phyloP scores from a whole-genome alignment of 306 rosid species.

The Phaseolus lunatus region DNA sequence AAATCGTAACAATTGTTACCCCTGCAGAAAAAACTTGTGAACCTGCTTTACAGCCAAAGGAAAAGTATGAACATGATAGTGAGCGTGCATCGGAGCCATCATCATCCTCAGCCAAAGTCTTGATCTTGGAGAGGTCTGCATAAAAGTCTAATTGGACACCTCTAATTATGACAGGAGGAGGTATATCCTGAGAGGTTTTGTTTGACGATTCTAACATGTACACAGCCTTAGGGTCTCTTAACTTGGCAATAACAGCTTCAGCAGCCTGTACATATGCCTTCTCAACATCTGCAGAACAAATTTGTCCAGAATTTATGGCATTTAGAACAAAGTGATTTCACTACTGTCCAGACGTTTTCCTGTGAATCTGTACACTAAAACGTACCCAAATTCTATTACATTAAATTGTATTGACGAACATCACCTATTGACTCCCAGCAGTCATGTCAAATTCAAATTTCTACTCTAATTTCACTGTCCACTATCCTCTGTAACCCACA shows the following conservation, averaged over 20 bases:
- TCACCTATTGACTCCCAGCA: slow-evolving; percentile 21
- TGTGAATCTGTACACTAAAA: slow-evolving; percentile 4
- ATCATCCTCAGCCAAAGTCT: slow-evolving; percentile 46
- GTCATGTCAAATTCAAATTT: neutral
- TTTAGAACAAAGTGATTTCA: slow-evolving; percentile 15
- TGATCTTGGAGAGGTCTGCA: slow-evolving; percentile 55
- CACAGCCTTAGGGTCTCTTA: slow-evolving; percentile 65
- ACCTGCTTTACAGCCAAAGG: slow-evolving; percentile 51
- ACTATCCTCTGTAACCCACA: slow-evolving; percentile 12
- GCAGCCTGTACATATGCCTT: slow-evolving; percentile 58
- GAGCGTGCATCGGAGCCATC: slow-evolving; percentile 53
- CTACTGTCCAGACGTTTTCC: neutral
- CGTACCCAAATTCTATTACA: neutral
- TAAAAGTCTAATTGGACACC: slow-evolving; percentile 69
- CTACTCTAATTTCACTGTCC: slow-evolving; percentile 14
- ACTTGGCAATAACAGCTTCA: slow-evolving; percentile 70
- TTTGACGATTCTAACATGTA: slow-evolving; percentile 60
- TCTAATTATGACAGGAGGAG: slow-evolving; percentile 65
- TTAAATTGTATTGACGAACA: neutral
- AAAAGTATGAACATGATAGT: slow-evolving; percentile 65
- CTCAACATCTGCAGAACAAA: slow-evolving; percentile 63
- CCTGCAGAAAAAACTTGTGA: slow-evolving; percentile 53
- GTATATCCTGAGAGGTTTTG: slow-evolving; percentile 58
- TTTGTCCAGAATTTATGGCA: slow-evolving; percentile 28
- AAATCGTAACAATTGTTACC: slow-evolving; percentile 56